phyloP scores from a whole-genome alignment of 2,329 filamentous ascomycete genomes.

The Fusarium mundagurra region DNA sequence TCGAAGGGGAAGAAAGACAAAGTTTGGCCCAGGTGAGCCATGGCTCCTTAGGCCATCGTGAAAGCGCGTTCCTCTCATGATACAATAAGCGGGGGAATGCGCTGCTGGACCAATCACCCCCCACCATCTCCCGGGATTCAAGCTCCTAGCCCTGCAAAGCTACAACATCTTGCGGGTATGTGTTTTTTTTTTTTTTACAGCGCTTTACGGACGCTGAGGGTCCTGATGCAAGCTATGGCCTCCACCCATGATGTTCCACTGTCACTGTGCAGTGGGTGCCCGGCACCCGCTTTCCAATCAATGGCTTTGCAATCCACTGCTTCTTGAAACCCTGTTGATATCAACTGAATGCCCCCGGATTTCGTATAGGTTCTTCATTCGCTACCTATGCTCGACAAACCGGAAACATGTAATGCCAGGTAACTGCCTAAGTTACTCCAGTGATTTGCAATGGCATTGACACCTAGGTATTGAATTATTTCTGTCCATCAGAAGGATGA shows the following conservation, averaged over 20 bases:
- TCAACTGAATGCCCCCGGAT: neutral
- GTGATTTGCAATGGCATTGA: conserved; percentile 15
- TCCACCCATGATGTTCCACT: neutral
- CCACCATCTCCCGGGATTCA: conserved; percentile 32
- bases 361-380: neutral
- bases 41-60: conserved; percentile 27
- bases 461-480: neutral
- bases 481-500: neutral
- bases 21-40: conserved; percentile 40
- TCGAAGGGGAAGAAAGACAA: conserved; percentile 38
- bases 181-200: conserved; percentile 7
- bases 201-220: conserved; percentile 5
- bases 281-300: neutral
- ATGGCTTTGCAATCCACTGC: conserved; percentile 15
- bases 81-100: conserved; percentile 52
- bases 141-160: conserved; percentile 40
- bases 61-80: conserved; percentile 49
- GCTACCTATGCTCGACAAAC: conserved; percentile 26
- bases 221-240: conserved; percentile 1
- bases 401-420: conserved; percentile 1
- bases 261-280: neutral
- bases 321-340: conserved; percentile 19
- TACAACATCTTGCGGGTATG: conserved; percentile 25
- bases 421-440: neutral
- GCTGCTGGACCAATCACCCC: conserved; percentile 45